phyloP scores from a whole-genome alignment of 306 rosid species.

The Rosa multiflora region DNA sequence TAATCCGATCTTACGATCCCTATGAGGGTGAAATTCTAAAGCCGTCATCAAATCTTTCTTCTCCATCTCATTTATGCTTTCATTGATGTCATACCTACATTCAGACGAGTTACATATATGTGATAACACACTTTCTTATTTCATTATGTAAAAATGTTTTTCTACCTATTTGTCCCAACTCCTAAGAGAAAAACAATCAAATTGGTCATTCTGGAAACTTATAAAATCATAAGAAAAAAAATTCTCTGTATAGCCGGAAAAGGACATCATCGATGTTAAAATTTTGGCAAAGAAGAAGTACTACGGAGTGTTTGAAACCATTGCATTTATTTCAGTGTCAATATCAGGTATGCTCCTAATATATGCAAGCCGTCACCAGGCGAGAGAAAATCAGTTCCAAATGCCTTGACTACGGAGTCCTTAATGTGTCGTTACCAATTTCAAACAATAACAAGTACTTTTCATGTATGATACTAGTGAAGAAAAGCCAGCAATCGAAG shows the following conservation, averaged over 20 bases:
- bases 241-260: neutral
- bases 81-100: slow-evolving; percentile 60
- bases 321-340: neutral
- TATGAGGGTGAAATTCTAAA: slow-evolving; percentile 68
- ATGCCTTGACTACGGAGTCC: neutral
- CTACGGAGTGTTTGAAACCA: neutral
- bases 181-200: neutral
- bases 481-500: neutral
- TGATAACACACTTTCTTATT: slow-evolving; percentile 17
- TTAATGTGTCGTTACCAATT: neutral
- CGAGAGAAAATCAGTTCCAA: neutral
- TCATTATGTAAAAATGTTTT: neutral
- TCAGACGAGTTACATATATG: slow-evolving; percentile 24
- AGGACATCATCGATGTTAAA: no score
- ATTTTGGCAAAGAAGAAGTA: no score
- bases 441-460: no score
- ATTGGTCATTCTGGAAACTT: neutral
- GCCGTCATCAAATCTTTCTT: slow-evolving; percentile 54
- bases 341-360: neutral
- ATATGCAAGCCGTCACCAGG: neutral
- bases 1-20: slow-evolving; percentile 55
- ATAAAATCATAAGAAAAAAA: no score
- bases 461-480: neutral
- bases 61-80: slow-evolving; percentile 56
- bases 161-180: neutral